A percentile compares a stretch with the other conserved stretches of the same genome.
Conservation (phyloP, 2,329 filamentous ascomycete genomes). For the Pseudogymnoascus destructans region DNA sequence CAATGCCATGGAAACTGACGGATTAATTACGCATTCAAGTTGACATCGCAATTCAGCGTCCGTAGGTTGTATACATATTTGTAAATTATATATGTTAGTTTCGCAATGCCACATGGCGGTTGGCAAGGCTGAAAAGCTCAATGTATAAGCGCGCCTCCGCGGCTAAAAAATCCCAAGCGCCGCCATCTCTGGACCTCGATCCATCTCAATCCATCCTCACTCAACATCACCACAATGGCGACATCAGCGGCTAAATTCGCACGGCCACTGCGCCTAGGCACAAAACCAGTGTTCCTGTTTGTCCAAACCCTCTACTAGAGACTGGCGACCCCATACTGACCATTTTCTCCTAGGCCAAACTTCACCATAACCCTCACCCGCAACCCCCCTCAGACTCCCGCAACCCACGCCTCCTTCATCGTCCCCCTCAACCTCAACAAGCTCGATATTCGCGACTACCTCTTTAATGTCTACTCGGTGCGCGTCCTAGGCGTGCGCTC, state of each 20-base stretch:
- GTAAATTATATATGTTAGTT: background rate
- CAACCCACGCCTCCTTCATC: conserved; percentile 76
- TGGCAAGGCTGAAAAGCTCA: conserved; percentile 1
- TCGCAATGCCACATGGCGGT: background rate
- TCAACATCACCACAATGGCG: conserved; percentile 5
- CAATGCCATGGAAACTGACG: background rate
- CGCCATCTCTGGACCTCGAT: conserved; percentile 7
- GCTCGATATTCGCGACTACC: conserved; percentile 90
- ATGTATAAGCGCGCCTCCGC: background rate
- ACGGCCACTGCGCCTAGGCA: conserved; percentile 20
- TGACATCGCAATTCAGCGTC: background rate
- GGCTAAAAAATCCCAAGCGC: conserved; percentile 9
- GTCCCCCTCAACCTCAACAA: conserved; percentile 92
- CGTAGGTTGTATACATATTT: background rate
- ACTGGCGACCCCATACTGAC: background rate
- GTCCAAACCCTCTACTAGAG: conserved; percentile 11
- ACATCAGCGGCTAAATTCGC: background rate
- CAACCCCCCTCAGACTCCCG: conserved; percentile 50
- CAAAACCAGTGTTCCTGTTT: conserved; percentile 36
- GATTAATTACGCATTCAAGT: background rate
- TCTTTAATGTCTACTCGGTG: conserved; percentile 74
- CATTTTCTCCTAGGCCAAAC: conserved; percentile 47
- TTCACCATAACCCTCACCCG: conserved; percentile 70
- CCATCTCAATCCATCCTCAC: conserved; percentile 2
- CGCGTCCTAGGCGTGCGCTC: conserved; percentile 61